Percentiles rank a stretch among this genome's conserved stretches.
These are phyloP conservation scores for Pseudopediastrum boryanum DNA, from an alignment of 139 green algal species.

Conservation along the genomic window DNA sequence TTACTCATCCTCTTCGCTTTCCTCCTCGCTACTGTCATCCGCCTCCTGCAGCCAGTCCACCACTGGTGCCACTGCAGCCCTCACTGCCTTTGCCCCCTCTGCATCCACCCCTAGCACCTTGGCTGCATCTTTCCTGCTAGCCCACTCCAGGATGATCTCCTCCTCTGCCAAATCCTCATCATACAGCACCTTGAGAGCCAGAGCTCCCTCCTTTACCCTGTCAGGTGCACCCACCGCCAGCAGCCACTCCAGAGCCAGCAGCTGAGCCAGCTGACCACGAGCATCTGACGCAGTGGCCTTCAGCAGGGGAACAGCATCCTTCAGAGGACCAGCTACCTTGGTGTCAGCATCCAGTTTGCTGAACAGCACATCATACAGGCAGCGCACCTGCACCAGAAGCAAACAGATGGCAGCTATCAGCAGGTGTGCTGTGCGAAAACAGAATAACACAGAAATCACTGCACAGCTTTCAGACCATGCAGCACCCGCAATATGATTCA, in stretches of 20 bases:
- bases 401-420: too few species aligned
- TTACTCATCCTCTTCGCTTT: constrained; percentile 50
- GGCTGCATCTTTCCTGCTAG: constrained; percentile 58
- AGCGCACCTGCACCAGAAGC: too few species aligned
- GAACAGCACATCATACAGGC: constrained; percentile 61
- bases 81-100: constrained; percentile 56
- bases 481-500: too few species aligned
- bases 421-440: too few species aligned
- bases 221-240: constrained; percentile 39
- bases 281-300: constrained; percentile 52
- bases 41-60: constrained; percentile 85
- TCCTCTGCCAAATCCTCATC: constrained; percentile 91
- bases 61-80: constrained; percentile 71
- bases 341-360: constrained; percentile 12
- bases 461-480: too few species aligned
- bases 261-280: constrained; percentile 72
- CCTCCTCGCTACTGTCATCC: constrained; percentile 64
- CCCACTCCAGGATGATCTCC: constrained; percentile 84
- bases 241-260: constrained; percentile 81
- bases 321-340: constrained; percentile 45
- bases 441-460: too few species aligned
- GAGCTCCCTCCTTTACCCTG: constrained; percentile 67
- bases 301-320: constrained; percentile 47
- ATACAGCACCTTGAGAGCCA: constrained; percentile 90
- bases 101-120: constrained; percentile 67